phyloP scores from a whole-genome alignment of 371 early-diverging fungal genomes.

The Massospora cicadina region DNA sequence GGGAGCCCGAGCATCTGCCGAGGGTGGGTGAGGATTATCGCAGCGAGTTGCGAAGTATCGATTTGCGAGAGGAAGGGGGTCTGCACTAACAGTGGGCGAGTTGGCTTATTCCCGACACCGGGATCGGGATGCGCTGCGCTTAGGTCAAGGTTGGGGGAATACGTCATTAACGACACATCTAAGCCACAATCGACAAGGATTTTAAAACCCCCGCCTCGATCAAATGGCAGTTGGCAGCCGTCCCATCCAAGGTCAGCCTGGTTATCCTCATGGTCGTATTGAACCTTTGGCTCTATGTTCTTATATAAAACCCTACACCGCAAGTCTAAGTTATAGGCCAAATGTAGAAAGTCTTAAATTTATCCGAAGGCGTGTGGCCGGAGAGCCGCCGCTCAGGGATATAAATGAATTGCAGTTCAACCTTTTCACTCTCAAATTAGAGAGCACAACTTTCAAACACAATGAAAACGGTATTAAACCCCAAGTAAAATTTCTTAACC shows the following conservation, averaged over 20 bases:
- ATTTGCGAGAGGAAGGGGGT: not conserved
- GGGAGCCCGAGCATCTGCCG: not conserved
- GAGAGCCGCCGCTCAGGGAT: too few relatives aligned
- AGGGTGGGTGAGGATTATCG: not conserved
- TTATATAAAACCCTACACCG: too few relatives aligned
- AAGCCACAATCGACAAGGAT: constrained; percentile 6
- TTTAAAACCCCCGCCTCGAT: not conserved
- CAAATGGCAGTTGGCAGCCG: not conserved
- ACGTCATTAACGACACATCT: not conserved
- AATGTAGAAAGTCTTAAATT: too few relatives aligned
- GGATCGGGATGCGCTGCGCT: not conserved
- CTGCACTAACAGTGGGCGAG: not conserved
- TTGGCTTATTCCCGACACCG: not conserved
- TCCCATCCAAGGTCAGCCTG: not conserved
- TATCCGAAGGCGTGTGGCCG: too few relatives aligned
- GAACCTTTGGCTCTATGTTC: too few relatives aligned
- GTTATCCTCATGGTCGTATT: not conserved
- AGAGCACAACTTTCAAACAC: too few relatives aligned
- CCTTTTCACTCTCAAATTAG: too few relatives aligned
- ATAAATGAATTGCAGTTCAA: too few relatives aligned
- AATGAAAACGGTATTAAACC: too few relatives aligned
- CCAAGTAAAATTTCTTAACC: too few relatives aligned
- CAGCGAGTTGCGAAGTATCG: not conserved
- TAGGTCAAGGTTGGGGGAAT: not conserved
- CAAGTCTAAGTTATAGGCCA: too few relatives aligned